phyloP scores from a whole-genome alignment of 2,329 filamentous ascomycete genomes.

The Fusarium aywerte region DNA sequence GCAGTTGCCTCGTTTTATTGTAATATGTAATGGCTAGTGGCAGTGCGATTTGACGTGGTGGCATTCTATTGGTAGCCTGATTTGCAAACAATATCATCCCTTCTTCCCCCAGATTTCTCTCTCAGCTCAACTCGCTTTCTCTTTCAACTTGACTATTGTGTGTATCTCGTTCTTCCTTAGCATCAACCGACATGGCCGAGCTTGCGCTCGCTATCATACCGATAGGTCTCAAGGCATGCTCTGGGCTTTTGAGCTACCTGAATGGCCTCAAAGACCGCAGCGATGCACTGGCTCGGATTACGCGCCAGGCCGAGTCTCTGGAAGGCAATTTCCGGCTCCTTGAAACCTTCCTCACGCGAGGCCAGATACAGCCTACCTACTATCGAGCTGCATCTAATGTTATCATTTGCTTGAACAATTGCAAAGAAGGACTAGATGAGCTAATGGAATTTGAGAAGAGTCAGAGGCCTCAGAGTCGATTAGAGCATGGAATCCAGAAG shows the following conservation, averaged over 20 bases:
- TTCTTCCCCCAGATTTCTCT: background rate
- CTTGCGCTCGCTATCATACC: conserved; percentile 5
- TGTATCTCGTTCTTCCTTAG: no score
- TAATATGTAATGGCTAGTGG: background rate
- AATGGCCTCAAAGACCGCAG: background rate
- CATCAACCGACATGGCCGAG: background rate
- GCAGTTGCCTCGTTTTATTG: background rate
- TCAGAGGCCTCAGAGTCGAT: background rate
- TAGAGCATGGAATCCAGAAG: background rate
- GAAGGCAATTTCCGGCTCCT: background rate
- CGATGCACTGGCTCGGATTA: background rate
- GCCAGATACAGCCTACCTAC: accelerated
- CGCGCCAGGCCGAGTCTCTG: background rate
- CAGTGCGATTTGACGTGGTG: background rate
- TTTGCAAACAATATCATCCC: accelerated
- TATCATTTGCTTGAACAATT: background rate
- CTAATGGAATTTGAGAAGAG: background rate
- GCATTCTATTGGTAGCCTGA: background rate
- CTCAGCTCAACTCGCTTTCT: no score
- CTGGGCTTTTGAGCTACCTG: background rate
- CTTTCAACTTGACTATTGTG: no score
- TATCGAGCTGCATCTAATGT: background rate
- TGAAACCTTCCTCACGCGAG: background rate
- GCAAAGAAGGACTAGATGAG: background rate
- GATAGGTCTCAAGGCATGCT: background rate